These are phyloP conservation scores for Megacollybia platyphylla DNA, from an alignment of 1,284 basidiomycete species.

Conservation along the genomic window DNA sequence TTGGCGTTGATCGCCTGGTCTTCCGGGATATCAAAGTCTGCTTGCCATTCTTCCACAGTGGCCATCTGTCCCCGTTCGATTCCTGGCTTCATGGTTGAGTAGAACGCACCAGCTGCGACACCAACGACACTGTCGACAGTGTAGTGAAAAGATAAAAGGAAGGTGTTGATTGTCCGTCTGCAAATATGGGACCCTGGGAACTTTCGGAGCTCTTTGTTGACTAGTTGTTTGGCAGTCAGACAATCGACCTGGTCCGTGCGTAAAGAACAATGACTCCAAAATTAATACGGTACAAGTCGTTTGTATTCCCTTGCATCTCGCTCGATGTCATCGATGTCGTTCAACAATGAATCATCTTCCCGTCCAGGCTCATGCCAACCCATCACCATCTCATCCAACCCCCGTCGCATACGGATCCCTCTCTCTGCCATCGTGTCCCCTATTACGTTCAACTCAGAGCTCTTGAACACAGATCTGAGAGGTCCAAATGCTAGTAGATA, in stretches of 20 bases:
- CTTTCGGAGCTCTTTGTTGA: slow-evolving; percentile 1
- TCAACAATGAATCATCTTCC: slow-evolving; percentile 17
- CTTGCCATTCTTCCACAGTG: slow-evolving; percentile 67
- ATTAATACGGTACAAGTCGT: slow-evolving; percentile 52
- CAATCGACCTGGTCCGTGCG: slow-evolving; percentile 1
- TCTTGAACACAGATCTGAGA: slow-evolving; percentile 55
- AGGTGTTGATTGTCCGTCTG: neutral
- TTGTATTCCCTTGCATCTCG: slow-evolving; percentile 43
- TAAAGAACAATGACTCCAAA: neutral
- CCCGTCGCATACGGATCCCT: slow-evolving; percentile 58
- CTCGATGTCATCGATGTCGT: slow-evolving; percentile 45
- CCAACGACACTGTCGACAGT: too few species aligned
- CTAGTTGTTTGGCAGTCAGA: slow-evolving; percentile 2
- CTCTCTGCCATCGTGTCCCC: slow-evolving; percentile 77
- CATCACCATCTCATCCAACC: slow-evolving; percentile 50
- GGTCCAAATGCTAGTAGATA: slow-evolving; percentile 79
- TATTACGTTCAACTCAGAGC: slow-evolving; percentile 55
- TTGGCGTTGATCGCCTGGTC: slow-evolving; percentile 52
- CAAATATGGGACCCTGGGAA: neutral
- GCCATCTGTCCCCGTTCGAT: slow-evolving; percentile 23
- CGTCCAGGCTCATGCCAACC: slow-evolving; percentile 20
- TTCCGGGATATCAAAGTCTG: slow-evolving; percentile 73
- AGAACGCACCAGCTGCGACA: too few species aligned
- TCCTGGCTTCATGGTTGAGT: too few species aligned
- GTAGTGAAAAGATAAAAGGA: neutral